These are phyloP conservation scores for Clitoria ternatea DNA, from an alignment of 306 rosid species.

Conservation along the genomic window DNA sequence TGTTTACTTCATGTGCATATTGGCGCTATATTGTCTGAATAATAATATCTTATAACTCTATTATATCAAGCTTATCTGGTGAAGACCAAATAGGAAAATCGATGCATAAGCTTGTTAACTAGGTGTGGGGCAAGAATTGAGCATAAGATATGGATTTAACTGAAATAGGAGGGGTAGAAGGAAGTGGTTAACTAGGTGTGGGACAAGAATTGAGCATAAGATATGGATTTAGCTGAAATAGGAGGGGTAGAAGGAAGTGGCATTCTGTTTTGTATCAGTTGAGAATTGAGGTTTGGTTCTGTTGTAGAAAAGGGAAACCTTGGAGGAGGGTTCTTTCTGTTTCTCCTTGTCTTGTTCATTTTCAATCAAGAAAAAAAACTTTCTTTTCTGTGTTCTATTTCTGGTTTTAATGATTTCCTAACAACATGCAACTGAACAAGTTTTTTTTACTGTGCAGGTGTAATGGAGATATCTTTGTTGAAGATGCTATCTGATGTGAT, in stretches of 20 bases:
- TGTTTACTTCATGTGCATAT: neutral
- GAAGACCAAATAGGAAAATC: neutral
- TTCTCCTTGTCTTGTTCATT: neutral
- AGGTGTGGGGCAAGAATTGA: neutral
- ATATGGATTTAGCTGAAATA: neutral
- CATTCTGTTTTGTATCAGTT: neutral
- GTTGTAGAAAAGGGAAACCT: neutral
- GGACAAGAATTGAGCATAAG: no score
- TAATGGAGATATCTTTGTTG: conserved; percentile 64
- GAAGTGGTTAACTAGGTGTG: neutral
- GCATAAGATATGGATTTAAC: neutral
- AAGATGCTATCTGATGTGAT: conserved; percentile 55
- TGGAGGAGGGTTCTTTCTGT: neutral
- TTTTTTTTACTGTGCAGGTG: conserved; percentile 45
- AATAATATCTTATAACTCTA: neutral
- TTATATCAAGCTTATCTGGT: neutral
- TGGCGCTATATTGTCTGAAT: neutral
- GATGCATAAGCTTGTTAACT: neutral
- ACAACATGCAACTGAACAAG: neutral
- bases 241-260: neutral
- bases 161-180: neutral
- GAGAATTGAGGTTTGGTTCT: neutral
- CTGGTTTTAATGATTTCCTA: neutral
- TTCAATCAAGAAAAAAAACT: neutral
- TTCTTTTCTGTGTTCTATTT: neutral